Conservation (phyloP, 2,329 filamentous ascomycete species). For the Aspergillus alliaceus region DNA sequence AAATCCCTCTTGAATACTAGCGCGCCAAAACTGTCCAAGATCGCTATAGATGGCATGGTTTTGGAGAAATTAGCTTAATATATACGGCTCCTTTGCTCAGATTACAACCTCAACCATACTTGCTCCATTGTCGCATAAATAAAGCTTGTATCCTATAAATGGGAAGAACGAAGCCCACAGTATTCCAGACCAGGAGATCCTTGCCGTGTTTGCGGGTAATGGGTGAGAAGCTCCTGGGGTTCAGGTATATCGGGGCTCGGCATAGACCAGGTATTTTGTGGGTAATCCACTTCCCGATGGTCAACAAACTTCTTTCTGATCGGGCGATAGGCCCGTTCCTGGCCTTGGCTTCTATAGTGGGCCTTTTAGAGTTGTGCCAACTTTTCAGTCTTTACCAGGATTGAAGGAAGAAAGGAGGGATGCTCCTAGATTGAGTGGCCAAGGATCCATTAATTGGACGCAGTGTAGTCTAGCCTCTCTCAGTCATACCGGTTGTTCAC, state of each 20-base stretch:
- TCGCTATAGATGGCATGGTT: too few relatives aligned
- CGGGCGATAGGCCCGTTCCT: background rate
- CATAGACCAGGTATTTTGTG: background rate
- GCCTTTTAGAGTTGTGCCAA: background rate
- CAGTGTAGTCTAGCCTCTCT: background rate
- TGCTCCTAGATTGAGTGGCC: background rate
- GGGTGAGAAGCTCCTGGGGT: background rate
- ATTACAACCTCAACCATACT: too few relatives aligned
- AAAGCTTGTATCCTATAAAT: background rate
- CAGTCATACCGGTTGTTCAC: background rate
- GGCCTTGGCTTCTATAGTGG: background rate
- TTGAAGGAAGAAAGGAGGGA: background rate
- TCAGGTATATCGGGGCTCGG: background rate
- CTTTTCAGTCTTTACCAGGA: background rate
- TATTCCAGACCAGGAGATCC: background rate
- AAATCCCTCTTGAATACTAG: too few relatives aligned
- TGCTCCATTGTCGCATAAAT: too few relatives aligned
- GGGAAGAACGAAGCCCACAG: background rate
- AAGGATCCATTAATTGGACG: background rate
- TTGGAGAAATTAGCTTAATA: too few relatives aligned
- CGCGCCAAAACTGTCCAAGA: too few relatives aligned
- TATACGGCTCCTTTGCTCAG: too few relatives aligned
- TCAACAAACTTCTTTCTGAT: background rate
- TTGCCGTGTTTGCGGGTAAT: background rate
- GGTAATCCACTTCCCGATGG: background rate